Conservation (phyloP, 345 rosid species). For the Hibiscus tridactylites region DNA sequence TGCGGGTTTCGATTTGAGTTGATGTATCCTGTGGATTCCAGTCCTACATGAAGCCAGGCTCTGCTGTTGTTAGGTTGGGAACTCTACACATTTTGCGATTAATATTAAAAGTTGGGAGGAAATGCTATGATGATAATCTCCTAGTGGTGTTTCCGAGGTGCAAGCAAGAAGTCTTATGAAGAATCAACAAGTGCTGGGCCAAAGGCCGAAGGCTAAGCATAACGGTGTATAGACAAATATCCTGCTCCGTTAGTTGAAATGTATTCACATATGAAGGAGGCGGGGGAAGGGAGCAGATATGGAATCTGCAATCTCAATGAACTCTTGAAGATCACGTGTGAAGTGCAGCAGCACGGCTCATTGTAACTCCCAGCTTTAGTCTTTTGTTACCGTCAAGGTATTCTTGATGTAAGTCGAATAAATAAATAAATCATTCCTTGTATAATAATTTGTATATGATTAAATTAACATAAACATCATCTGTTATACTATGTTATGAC, state of each 20-base stretch:
- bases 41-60: background rate
- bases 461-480: background rate
- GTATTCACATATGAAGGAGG: conserved; percentile 7
- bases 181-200: background rate
- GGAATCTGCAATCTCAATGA: background rate
- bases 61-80: background rate
- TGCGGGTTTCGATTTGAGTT: conserved; percentile 97
- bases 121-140: background rate
- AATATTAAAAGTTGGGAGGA: background rate
- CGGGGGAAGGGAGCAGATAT: background rate
- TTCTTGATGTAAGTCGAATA: background rate
- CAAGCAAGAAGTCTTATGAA: background rate
- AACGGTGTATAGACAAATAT: background rate
- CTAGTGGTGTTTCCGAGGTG: background rate
- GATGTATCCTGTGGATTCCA: conserved; percentile 16
- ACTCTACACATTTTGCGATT: background rate
- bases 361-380: background rate
- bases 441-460: background rate
- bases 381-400: background rate
- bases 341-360: background rate
- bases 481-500: background rate
- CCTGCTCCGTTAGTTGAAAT: conserved; percentile 6
- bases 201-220: background rate
- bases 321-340: background rate
- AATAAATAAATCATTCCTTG: background rate